Conservation (phyloP, 2,329 filamentous ascomycete species). For the Thielaviopsis ethacetica region DNA sequence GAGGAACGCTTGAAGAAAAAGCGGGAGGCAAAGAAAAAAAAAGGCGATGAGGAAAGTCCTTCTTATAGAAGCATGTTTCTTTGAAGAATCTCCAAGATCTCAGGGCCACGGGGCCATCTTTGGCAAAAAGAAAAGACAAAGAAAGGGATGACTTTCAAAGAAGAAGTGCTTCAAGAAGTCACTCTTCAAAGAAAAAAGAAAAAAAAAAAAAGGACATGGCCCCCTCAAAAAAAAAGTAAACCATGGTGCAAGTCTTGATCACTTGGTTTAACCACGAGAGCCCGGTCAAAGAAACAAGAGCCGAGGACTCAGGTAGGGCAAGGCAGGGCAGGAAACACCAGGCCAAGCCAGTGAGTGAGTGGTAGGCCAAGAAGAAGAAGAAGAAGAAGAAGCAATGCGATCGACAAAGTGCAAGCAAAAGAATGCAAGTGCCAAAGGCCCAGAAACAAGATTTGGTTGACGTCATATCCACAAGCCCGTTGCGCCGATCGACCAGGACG, state of each 20-base stretch:
- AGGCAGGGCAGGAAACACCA: not conserved
- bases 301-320: not conserved
- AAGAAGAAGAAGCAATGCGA: not conserved
- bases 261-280: slow-evolving; percentile 3
- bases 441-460: not conserved
- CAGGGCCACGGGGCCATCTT: too few relatives aligned
- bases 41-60: not conserved
- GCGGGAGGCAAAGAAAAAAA: too few relatives aligned
- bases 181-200: not conserved
- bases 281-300: not conserved
- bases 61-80: not conserved
- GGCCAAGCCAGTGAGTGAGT: not conserved
- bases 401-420: not conserved
- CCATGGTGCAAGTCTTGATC: too few relatives aligned
- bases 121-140: not conserved
- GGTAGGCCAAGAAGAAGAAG: too few relatives aligned
- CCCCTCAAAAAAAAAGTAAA: too few relatives aligned
- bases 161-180: not conserved
- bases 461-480: not conserved
- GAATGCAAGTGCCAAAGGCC: not conserved
- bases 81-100: not conserved
- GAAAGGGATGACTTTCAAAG: not conserved
- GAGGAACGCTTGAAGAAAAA: not conserved
- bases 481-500: not conserved
- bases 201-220: not conserved